A percentile compares a stretch with the other conserved stretches of the same genome.
phyloP scores from a whole-genome alignment of 495 filamentous ascomycete genomes.

The Penicillium waksmanii region DNA sequence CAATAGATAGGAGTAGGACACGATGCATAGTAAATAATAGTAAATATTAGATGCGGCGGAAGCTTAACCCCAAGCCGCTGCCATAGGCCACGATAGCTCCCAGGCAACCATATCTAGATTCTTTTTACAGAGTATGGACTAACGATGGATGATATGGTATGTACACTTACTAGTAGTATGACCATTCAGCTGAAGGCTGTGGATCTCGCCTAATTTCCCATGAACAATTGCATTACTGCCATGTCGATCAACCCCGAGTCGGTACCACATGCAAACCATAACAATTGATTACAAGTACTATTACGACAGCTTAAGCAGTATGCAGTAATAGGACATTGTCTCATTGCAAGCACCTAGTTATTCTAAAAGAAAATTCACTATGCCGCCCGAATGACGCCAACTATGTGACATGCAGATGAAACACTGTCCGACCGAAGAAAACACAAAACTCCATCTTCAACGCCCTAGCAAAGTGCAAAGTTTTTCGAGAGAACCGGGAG shows the following conservation, averaged over 20 bases:
- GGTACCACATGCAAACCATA: no score
- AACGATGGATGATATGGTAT: no score
- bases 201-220: no score
- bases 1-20: no score
- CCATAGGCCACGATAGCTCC: not conserved
- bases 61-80: not conserved
- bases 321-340: not conserved
- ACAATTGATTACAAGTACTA: not conserved
- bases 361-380: constrained; percentile 3
- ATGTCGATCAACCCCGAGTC: no score
- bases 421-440: not conserved
- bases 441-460: not conserved
- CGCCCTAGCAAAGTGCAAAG: not conserved
- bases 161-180: no score
- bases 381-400: not conserved
- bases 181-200: not conserved
- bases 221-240: no score
- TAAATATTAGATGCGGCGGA: not conserved
- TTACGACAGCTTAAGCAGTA: not conserved
- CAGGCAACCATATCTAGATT: not conserved
- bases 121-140: no score
- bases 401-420: constrained; percentile 5
- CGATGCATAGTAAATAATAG: not conserved
- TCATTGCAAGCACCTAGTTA: not conserved
- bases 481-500: not conserved